phyloP scores from a whole-genome alignment of 176 grass and related monocot genomes.

The Eleusine coracana region DNA sequence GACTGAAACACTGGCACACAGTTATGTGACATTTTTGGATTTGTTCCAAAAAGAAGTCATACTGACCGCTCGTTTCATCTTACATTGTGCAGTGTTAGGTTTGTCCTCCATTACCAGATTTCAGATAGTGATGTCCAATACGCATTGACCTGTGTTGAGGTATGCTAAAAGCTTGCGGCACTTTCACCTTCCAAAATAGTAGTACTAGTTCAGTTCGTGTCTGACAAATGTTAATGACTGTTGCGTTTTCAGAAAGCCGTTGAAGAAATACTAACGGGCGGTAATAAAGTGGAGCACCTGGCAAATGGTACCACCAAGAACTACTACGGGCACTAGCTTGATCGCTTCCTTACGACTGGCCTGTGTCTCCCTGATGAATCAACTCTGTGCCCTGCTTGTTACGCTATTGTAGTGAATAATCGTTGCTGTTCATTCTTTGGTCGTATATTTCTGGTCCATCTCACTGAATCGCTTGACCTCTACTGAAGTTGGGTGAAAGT shows the following conservation, averaged over 20 bases:
- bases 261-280: constrained; percentile 53
- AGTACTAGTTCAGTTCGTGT: not conserved
- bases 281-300: constrained; percentile 44
- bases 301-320: constrained; percentile 36
- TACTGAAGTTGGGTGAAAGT: not conserved
- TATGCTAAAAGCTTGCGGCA: constrained; percentile 16
- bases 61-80: not conserved
- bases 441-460: not conserved
- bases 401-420: constrained; percentile 40
- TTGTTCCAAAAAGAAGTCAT: not conserved
- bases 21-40: too few species aligned
- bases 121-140: constrained; percentile 81
- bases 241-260: constrained; percentile 69
- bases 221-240: not conserved
- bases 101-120: constrained; percentile 95
- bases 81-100: constrained; percentile 64
- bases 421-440: not conserved
- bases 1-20: too few species aligned
- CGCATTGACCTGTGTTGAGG: constrained; percentile 75
- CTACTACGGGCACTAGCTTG: constrained; percentile 49
- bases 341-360: not conserved
- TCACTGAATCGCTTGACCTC: not conserved
- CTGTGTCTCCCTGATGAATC: not conserved
- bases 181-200: not conserved
- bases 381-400: not conserved